Percentiles rank a stretch among this genome's conserved stretches.
phyloP scores from a whole-genome alignment of 768 basidiomycete genomes.

The Epithele typhae region DNA sequence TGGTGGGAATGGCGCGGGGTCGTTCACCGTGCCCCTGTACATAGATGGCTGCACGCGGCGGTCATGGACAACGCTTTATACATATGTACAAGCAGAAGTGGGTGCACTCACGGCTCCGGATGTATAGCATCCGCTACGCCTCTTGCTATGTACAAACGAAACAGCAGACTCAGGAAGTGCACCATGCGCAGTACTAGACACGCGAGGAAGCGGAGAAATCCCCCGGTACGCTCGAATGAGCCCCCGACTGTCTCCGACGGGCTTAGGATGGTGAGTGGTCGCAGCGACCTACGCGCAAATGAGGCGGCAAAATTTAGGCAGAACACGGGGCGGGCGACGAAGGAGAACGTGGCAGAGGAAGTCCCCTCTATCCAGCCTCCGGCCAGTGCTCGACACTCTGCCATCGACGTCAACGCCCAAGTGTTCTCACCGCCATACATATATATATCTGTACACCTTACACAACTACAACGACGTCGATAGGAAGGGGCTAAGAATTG shows the following conservation, averaged over 20 bases:
- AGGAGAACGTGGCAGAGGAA: slow-evolving; percentile 50
- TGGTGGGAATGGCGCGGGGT: slow-evolving; percentile 85
- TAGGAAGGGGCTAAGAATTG: too few species aligned
- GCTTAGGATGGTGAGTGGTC: slow-evolving; percentile 40
- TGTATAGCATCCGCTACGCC: slow-evolving; percentile 36
- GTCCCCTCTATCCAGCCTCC: too few species aligned
- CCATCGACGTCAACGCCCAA: too few species aligned
- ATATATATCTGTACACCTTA: too few species aligned
- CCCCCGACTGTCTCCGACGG: slow-evolving; percentile 7
- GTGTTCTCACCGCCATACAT: too few species aligned
- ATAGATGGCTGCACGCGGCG: slow-evolving; percentile 76
- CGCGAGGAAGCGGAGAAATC: too few species aligned
- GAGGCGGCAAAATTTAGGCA: slow-evolving; percentile 37
- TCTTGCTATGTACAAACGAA: slow-evolving; percentile 4
- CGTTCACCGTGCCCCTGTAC: slow-evolving; percentile 92
- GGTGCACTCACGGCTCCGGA: slow-evolving; percentile 65
- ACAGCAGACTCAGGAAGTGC: not conserved
- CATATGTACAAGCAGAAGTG: not conserved
- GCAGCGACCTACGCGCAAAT: slow-evolving; percentile 35
- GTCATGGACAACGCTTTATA: not conserved
- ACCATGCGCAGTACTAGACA: too few species aligned
- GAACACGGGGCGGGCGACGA: slow-evolving; percentile 45
- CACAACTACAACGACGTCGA: too few species aligned
- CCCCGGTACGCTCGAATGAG: not conserved
- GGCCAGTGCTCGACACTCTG: too few species aligned